Evolutionary conservation across 352 stramenopile species (phyloP).

Genomic region (Globisporangium acanthophoron): DNA sequence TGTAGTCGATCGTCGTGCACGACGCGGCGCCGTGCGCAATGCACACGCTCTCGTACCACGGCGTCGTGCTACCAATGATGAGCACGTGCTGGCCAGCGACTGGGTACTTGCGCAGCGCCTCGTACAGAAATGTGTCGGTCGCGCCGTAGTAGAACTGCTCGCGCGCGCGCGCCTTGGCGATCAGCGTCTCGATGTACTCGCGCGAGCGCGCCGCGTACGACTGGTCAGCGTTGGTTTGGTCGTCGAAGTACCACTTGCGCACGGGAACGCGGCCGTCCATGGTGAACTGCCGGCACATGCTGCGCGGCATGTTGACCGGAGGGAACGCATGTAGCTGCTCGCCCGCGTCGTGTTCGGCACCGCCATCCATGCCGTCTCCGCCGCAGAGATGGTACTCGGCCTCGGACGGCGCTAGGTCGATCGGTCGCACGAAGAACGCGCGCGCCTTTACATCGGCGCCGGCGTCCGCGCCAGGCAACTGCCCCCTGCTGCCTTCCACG

Average conservation of each 20-base stretch:
- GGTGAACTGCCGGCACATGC: conserved; percentile 28
- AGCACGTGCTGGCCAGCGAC: conserved; percentile 29
- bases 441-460: conserved; percentile 14
- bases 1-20: conserved; percentile 34
- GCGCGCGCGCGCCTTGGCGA: conserved; percentile 10
- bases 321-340: conserved; percentile 11
- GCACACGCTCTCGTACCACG: conserved; percentile 36
- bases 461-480: not conserved
- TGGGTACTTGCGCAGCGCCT: conserved; percentile 21
- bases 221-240: conserved; percentile 25
- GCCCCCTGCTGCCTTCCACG: conserved; percentile 12
- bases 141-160: conserved; percentile 22
- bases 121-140: conserved; percentile 21
- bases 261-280: conserved; percentile 26
- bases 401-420: conserved; percentile 28
- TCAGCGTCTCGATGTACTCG: conserved; percentile 21
- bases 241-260: conserved; percentile 45
- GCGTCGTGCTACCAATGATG: conserved; percentile 29
- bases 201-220: conserved; percentile 21
- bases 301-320: conserved; percentile 21
- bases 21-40: conserved; percentile 24
- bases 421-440: conserved; percentile 24
- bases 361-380: not conserved
- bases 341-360: not conserved
- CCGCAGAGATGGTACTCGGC: conserved; percentile 18